Base-by-base conservation (phyloP, 2,329 filamentous ascomycete genomes). In the Byssothecium circinans region DNA sequence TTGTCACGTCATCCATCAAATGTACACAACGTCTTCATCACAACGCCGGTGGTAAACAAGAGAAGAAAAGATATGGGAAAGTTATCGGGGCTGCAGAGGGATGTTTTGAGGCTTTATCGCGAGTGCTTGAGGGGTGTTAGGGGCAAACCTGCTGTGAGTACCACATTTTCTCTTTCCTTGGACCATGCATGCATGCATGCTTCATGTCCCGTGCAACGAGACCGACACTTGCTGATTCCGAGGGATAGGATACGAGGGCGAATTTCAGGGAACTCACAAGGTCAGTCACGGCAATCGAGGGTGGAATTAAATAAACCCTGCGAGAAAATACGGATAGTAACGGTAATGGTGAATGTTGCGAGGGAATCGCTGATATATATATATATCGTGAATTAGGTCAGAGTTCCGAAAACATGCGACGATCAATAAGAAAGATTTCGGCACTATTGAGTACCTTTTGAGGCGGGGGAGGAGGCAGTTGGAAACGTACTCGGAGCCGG, bases 81-180 rank as follows among this genome's bases (percentile, higher is more conserved):
- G 60, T 77, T 91, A 20, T 95, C 91, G 7, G 94, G 94, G 29
- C 78, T 97, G n/a, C 92, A 97, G 69, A 86, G 83, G 62, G 90
- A 96, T 64, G 92, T 96, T 3, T 72, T 97, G 42, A 79, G 84
- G 27, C 81, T 99, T 12, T 99, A 97, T 70, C 85, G 92, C 49
- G 82, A 84, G 66, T 97, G 92, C 63, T 76, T 99, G 20, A 83
- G 91, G 50, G 89, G 88, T 64, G 85, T 87, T 49, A 83, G 86
- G 50, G 86, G 85, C 64, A 97, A 99, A 71, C 90, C 91, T 41
- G 68, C 74, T 61, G 89, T 92, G 70, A 61, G 79, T 19, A 19
- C 23, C 27, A 18, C 22, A 19, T 25, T 4, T 39, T 8, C 20
- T 23, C 17, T 17, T 25, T 25, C 23, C 10, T 25, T 10, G 5